Conservation (phyloP, 768 basidiomycete genomes). For the Podaxis rugospora region DNA sequence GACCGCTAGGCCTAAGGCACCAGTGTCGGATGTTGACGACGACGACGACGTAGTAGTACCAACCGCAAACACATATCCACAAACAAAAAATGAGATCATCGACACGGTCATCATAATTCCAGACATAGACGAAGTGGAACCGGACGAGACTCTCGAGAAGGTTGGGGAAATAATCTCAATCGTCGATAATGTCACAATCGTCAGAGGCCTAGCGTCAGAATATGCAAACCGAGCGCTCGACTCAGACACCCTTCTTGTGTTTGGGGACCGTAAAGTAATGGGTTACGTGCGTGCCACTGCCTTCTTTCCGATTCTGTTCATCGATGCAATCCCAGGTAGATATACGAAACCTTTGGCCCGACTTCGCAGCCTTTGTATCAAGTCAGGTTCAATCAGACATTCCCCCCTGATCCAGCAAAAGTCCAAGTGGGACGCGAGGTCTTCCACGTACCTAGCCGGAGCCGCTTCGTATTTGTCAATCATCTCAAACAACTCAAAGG, state of each 20-base stretch:
- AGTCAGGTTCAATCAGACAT: conserved; percentile 68
- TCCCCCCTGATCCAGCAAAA: conserved; percentile 55
- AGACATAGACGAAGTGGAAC: conserved; percentile 55
- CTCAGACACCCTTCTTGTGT: conserved; percentile 86
- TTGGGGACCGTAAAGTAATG: conserved; percentile 83
- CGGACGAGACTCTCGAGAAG: conserved; percentile 63
- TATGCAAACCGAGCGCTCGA: conserved; percentile 60
- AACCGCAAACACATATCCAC: conserved; percentile 38
- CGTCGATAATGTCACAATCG: conserved; percentile 66
- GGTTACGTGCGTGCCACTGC: conserved; percentile 65
- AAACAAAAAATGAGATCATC: conserved; percentile 67
- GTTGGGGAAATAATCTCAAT: conserved; percentile 79
- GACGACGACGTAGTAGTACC: conserved; percentile 47
- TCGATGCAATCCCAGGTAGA: conserved; percentile 37
- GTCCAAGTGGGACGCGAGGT: conserved; percentile 58
- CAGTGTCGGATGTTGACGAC: conserved; percentile 42
- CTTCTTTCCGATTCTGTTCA: conserved; percentile 1
- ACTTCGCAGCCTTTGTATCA: conserved; percentile 88
- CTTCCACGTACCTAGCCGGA: conserved; percentile 78
- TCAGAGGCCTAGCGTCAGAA: conserved; percentile 55
- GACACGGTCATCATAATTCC: conserved; percentile 61
- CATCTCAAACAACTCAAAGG: conserved; percentile 72
- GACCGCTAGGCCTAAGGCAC: conserved; percentile 8
- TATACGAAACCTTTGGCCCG: conserved; percentile 96
- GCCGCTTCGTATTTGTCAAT: conserved; percentile 79